Percentiles rank a stretch among this genome's conserved stretches.
Conservation (phyloP, 495 filamentous ascomycete genomes). For the Parachaetomium inaequale region DNA sequence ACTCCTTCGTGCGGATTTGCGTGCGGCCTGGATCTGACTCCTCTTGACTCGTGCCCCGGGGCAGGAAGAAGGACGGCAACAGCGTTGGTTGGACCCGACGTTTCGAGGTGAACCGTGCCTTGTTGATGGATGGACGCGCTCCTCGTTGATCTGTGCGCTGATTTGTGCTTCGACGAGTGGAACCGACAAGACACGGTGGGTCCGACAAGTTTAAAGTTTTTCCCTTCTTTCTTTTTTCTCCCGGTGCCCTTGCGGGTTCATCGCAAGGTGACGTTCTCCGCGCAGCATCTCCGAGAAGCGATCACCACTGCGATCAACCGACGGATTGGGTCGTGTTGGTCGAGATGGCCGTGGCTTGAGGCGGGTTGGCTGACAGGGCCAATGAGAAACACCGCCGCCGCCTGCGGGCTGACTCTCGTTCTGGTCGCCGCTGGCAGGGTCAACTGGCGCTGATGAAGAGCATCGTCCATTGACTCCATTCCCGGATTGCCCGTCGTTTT, state of each 20-base stretch:
- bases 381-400: slow-evolving; percentile 8
- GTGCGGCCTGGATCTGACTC: too few relatives aligned
- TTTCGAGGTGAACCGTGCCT: neutral
- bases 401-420: neutral
- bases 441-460: neutral
- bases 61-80: neutral
- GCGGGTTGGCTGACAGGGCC: slow-evolving; percentile 4
- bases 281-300: neutral
- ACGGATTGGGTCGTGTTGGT: neutral
- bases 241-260: neutral
- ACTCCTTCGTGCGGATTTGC: neutral
- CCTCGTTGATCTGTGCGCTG: neutral
- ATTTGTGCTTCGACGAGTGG: neutral
- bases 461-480: too few relatives aligned
- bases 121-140: neutral
- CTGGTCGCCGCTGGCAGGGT: neutral
- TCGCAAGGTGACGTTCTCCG: neutral
- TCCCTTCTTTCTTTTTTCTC: neutral
- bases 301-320: neutral
- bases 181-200: neutral
- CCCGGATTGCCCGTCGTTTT: neutral
- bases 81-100: neutral
- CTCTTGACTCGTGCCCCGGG: neutral
- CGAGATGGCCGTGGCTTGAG: slow-evolving; percentile 12
- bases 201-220: neutral